phyloP scores from a whole-genome alignment of 352 stramenopile species.

The Globisporangium cystogenes region DNA sequence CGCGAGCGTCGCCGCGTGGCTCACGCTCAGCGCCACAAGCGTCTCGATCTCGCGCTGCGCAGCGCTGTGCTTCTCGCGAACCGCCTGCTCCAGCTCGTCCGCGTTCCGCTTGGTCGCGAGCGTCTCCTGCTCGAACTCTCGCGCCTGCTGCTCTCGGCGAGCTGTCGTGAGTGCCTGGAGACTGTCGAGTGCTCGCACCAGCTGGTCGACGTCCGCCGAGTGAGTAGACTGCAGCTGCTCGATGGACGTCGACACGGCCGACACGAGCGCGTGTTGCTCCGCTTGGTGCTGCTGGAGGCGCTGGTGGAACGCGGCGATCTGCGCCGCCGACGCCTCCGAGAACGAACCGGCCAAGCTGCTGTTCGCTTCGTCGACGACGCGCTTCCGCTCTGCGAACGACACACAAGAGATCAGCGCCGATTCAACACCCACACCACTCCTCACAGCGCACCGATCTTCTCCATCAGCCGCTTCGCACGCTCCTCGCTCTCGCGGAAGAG shows the following conservation, averaged over 20 bases:
- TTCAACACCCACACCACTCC: not conserved
- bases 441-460: conserved; percentile 41
- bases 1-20: conserved; percentile 21
- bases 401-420: not conserved
- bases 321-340: conserved; percentile 29
- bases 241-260: conserved; percentile 35
- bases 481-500: conserved; percentile 57
- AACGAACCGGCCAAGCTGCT: conserved; percentile 36
- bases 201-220: conserved; percentile 29
- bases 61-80: conserved; percentile 19
- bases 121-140: conserved; percentile 13
- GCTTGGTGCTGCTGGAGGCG: conserved; percentile 44
- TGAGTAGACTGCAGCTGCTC: conserved; percentile 42
- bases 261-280: conserved; percentile 36
- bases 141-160: conserved; percentile 13
- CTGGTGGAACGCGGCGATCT: conserved; percentile 41
- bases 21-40: conserved; percentile 26
- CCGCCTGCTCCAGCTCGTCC: conserved; percentile 16
- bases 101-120: conserved; percentile 15
- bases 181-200: conserved; percentile 27
- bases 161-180: conserved; percentile 24
- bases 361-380: conserved; percentile 42
- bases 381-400: conserved; percentile 32
- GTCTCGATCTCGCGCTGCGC: conserved; percentile 29
- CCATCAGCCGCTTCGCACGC: conserved; percentile 30